Evolutionary conservation across 192 early-diverging fungal genomes (phyloP), one percentile per base, ranked within the genome.

Genomic region (Umbelopsis sp.): DNA sequence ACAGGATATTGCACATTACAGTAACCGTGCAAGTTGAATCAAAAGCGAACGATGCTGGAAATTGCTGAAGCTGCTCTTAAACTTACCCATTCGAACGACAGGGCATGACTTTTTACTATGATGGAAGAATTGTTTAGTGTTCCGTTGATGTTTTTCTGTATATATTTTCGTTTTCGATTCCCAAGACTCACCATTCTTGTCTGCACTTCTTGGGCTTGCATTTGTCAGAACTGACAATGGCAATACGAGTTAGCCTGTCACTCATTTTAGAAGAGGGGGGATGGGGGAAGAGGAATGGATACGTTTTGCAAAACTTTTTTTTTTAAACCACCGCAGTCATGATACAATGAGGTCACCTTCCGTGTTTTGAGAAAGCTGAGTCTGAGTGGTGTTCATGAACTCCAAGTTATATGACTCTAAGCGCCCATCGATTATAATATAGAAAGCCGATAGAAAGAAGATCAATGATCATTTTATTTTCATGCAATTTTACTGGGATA

Each of bases 201-300:
- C 94, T 85, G 77, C 97, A 98, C 80, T 98, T 97, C 85, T 98
- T 98, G 21, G 97, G 97, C 85, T 97, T 96, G 85, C 97, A 98
- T 84, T 95, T 97, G 91, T 98, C 97, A 24, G 82, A 75, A 73
- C 77, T 90, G 81, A 98, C 93, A 81, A 98, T 96, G 70, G 97
- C 97, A 62, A 97, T 95, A 86, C 96, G 91, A 4, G 94, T 94
- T 45, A 94, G 87, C 68, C 92, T 92, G 77, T 96, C 94, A 53
- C 87, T 85, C 95, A 97, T 98, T 4, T 31, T 78, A 0, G 25
- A 45, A 49, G 47, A 24, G 65, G 68, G 32, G 67, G 36, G 51
- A 26, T 34, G 32, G 26, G 31, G 56, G 56, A 62, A 62, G 56
- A 62, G 56, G 56, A 62, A 62, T 34, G 56, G 20, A 62, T 32